Percentiles rank a stretch among this genome's conserved stretches.
Conservation (phyloP, 139 green algal genomes). For the Chlorella sp. region DNA sequence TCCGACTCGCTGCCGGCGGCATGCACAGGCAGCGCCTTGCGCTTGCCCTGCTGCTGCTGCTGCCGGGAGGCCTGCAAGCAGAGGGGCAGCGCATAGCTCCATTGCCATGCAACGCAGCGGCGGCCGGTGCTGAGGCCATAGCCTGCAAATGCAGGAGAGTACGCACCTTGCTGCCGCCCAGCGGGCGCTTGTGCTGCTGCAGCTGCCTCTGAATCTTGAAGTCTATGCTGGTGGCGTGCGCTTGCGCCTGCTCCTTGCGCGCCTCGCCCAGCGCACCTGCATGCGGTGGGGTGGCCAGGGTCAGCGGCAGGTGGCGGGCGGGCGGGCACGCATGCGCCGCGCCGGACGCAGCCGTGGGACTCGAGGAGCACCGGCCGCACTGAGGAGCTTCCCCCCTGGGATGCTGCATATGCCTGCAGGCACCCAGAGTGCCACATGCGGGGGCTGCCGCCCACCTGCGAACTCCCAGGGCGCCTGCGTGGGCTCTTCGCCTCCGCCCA, state of each 20-base stretch:
- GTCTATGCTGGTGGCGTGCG: conserved; percentile 63
- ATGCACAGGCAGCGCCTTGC: background rate
- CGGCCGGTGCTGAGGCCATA: too few relatives aligned
- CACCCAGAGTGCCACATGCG: background rate
- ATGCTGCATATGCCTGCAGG: too few relatives aligned
- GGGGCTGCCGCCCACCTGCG: conserved; percentile 40
- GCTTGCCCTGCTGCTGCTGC: conserved; percentile 42
- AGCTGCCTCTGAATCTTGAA: conserved; percentile 40
- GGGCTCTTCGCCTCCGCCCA: conserved; percentile 28
- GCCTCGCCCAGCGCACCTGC: conserved; percentile 61
- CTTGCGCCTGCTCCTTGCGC: conserved; percentile 17
- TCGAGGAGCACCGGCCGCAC: too few relatives aligned
- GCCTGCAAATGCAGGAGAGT: background rate
- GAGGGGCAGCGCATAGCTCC: too few relatives aligned
- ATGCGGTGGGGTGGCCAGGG: too few relatives aligned
- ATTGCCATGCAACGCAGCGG: background rate
- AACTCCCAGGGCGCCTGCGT: conserved; percentile 82
- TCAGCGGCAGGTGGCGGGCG: too few relatives aligned
- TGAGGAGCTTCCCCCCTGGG: too few relatives aligned
- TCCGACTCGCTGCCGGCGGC: conserved; percentile 1
- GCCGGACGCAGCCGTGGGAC: too few relatives aligned
- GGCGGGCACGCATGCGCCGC: too few relatives aligned
- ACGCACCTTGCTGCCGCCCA: background rate
- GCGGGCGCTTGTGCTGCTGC: background rate
- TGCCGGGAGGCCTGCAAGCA: background rate